phyloP scores from a whole-genome alignment of 345 rosid genomes.

The Eutrema japonicum region DNA sequence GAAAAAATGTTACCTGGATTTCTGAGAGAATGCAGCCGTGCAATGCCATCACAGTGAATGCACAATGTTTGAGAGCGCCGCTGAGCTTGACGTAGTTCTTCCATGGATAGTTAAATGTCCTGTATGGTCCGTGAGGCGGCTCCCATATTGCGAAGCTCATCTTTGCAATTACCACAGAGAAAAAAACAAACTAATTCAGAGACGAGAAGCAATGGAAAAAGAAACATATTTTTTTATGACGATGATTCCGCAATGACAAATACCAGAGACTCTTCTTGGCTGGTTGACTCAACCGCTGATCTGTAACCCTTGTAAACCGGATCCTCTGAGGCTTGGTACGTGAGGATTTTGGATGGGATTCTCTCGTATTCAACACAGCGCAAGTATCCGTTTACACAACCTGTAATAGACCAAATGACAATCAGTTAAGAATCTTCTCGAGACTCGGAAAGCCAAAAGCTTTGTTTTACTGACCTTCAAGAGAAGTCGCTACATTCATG shows the following conservation, averaged over 20 bases:
- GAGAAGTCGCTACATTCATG: conserved; percentile 75
- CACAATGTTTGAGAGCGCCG: conserved; percentile 94
- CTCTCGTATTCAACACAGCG: conserved; percentile 70
- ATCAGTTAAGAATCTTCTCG: not conserved
- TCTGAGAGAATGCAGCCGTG: conserved; percentile 96
- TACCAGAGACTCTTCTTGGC: conserved; percentile 97
- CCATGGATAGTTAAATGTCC: conserved; percentile 81
- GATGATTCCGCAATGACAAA: conserved; percentile 18
- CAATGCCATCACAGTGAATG: conserved; percentile 92
- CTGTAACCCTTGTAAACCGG: conserved; percentile 86
- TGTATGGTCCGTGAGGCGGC: conserved; percentile 97
- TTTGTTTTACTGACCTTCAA: conserved; percentile 65
- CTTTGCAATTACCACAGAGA: conserved; percentile 45
- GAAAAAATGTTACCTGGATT: conserved; percentile 66
- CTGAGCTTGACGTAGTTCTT: conserved; percentile 83
- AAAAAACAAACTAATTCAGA: conserved; percentile 12
- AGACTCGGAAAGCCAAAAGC: not conserved
- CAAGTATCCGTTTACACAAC: conserved; percentile 76
- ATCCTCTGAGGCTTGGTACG: conserved; percentile 89
- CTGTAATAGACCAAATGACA: conserved; percentile 19
- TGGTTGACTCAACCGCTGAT: conserved; percentile 83
- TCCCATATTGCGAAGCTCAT: conserved; percentile 94
- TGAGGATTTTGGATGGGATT: conserved; percentile 83
- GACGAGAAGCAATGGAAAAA: not conserved
- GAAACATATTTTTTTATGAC: not conserved